Percentiles rank a stretch among this genome's conserved stretches.
These are phyloP conservation scores for Hypoxylon sp. DNA, from an alignment of 2,329 filamentous ascomycete species.

Conservation along the genomic window DNA sequence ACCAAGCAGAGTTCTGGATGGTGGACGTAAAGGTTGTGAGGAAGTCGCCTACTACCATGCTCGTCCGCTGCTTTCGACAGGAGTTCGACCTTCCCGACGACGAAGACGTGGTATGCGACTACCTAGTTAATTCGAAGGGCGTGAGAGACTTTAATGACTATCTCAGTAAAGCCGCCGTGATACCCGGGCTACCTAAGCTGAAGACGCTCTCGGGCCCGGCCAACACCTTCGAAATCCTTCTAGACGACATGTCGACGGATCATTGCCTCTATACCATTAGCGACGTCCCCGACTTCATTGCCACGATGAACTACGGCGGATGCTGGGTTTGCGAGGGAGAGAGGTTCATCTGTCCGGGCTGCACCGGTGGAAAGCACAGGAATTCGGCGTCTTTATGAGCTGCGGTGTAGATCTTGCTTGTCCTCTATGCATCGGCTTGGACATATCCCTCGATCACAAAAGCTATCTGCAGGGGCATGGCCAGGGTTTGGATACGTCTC, in stretches of 20 bases:
- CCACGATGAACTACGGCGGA: not conserved
- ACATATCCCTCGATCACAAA: slow-evolving; percentile 3
- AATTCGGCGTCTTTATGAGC: slow-evolving; percentile 8
- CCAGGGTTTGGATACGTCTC: too few species aligned
- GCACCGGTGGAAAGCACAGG: slow-evolving; percentile 1
- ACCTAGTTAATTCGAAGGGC: not conserved
- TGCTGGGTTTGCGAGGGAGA: slow-evolving; percentile 1
- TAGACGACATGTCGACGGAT: slow-evolving; percentile 3
- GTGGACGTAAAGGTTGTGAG: slow-evolving; percentile 6
- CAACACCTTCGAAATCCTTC: slow-evolving; percentile 6
- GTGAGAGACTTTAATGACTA: slow-evolving; percentile 2
- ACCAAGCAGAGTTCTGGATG: slow-evolving; percentile 2
- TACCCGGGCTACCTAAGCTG: not conserved
- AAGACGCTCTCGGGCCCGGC: slow-evolving; percentile 5
- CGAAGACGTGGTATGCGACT: not conserved
- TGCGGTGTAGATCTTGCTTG: slow-evolving; percentile 15
- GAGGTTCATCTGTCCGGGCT: slow-evolving; percentile 15
- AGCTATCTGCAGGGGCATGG: not conserved
- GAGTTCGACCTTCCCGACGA: not conserved
- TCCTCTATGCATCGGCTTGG: slow-evolving; percentile 15
- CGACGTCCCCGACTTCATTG: slow-evolving; percentile 9
- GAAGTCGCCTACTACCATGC: not conserved
- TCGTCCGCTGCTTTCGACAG: slow-evolving; percentile 17
- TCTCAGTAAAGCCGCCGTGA: slow-evolving; percentile 4
- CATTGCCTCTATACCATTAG: slow-evolving; percentile 4